Evolutionary conservation across 106 monocot species (phyloP), one percentile per base, ranked within the genome.

Genomic region (Phalaenopsis aphrodite): DNA sequence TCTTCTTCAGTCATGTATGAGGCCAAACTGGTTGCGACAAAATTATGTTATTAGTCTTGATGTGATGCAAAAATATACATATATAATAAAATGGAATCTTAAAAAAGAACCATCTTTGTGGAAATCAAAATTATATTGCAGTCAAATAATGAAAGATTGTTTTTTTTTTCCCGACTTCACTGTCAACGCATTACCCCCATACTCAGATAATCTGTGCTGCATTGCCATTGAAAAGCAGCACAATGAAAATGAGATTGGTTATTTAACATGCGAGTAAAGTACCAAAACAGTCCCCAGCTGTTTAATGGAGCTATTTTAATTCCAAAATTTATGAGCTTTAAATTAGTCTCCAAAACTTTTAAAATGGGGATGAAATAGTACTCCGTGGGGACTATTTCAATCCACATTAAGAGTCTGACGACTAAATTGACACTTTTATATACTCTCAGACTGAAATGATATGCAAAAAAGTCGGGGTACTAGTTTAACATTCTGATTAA

Each of bases 1-100:
- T 99, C 88, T 64, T 95, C 93, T 77, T 95, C 95, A 46, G 99
- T 99, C 17, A 99, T 99, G 71, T 99, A 99, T 23, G 94, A 94
- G 23, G 99, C 92, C 79, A 99, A 89, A 81, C 99, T 99, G 87
- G 47, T 52, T 47, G 16, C 14, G 23, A 52, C 24, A 83, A 83
- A 68, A 72, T 16, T 80, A 39, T 2, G 72, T 85, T 72, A 80
- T 56, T 19, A 19, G 76, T 48, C 15, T 71, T 23, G 76, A 78
- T 18, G 10, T 64, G 24, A 56, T 30, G 15, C 46, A 85, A 61
- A 69, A 2, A 78, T n/a, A 68, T 16, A 55, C n/a, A 79, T 66
- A 41, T 30, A 30, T 30, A 30, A 30, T 30, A 8, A 3, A 77
- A 66, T 46, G 43, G 45, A 57, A 39, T 45, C 41, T 76, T 7